These are phyloP conservation scores for Massarina eburnea DNA, from an alignment of 2,329 filamentous ascomycete species.

Conservation along the genomic window DNA sequence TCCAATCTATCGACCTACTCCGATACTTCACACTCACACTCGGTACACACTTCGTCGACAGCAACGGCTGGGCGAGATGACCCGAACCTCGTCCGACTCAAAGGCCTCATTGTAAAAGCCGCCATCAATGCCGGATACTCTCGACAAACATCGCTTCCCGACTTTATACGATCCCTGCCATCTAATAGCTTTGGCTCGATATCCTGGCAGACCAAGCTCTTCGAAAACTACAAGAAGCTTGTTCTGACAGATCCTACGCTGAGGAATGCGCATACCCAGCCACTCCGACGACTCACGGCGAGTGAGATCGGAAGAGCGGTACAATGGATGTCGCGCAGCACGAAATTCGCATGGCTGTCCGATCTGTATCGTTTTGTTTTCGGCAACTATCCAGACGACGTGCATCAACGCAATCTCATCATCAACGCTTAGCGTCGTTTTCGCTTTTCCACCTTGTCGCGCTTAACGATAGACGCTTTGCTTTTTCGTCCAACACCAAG, in stretches of 20 bases:
- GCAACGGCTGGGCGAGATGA: slow-evolving; percentile 71
- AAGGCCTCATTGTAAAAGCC: slow-evolving; percentile 78
- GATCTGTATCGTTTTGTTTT: slow-evolving; percentile 86
- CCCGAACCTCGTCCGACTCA: slow-evolving; percentile 73
- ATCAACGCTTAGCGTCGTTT: slow-evolving; percentile 47
- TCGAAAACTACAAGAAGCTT: slow-evolving; percentile 79
- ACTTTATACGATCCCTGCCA: slow-evolving; percentile 75
- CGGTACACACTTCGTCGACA: slow-evolving; percentile 67
- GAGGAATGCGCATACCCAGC: slow-evolving; percentile 49
- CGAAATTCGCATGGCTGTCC: slow-evolving; percentile 75
- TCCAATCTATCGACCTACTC: slow-evolving; percentile 79
- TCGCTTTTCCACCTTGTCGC: background rate
- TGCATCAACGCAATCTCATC: slow-evolving; percentile 65
- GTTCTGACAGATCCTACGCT: slow-evolving; percentile 74
- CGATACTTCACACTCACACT: slow-evolving; percentile 55
- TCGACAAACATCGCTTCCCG: slow-evolving; percentile 65
- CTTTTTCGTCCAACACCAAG: background rate
- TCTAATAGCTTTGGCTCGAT: slow-evolving; percentile 76
- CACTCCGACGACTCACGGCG: slow-evolving; percentile 64
- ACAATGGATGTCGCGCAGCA: slow-evolving; percentile 69
- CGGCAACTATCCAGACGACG: slow-evolving; percentile 79
- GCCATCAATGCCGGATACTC: slow-evolving; percentile 82
- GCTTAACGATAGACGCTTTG: background rate
- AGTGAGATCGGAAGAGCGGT: slow-evolving; percentile 81
- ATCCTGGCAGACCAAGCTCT: slow-evolving; percentile 68